Evolutionary conservation across 139 green algal genomes (phyloP), one percentile per base, ranked within the genome.

Genomic region (Nannochloris sp.): DNA sequence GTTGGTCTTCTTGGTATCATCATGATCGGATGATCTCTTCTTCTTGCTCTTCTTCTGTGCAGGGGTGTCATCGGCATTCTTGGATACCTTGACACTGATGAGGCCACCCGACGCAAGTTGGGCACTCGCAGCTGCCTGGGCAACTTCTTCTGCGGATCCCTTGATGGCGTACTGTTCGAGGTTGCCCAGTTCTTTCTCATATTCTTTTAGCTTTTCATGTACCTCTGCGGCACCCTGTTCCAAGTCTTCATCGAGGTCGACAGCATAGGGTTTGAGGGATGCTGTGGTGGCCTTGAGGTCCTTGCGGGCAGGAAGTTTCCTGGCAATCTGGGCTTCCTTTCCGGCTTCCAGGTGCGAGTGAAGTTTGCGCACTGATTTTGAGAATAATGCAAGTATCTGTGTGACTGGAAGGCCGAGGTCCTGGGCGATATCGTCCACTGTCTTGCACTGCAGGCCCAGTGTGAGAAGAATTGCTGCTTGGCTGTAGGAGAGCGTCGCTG

Each of bases 321-420:
- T 69, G 23, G 75, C 80, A 14, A 89, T 73, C 6, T 79, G 83
- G 14, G 80, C 80, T 70, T 89, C 84, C 69, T 86, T 89, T 12
- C 72, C 79, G 2, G 78, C 75, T 0, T 77, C 69, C 31, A 93
- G 46, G 51, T 86, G 76, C 6, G 60, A 61, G 74, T 96, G 81
- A 67, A 97, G 75, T 76, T 90, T 92, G 3, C 87, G 79, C 28
- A 97, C 61, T 5, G 84, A 76, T 72, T 98, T 98, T 81, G 90
- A 95, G 77, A 97, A 97, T 48, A 98, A 84, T 25, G 92, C 92
- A 58, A 96, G 71, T n/a, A 90, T 72, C 78, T 93, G 87, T 31
- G 82, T 87, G 43, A 65, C 51, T 4, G 90, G 92, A 69, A 97
- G 84, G 50, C 70, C 67, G 29, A 98, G 76, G 20, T 58, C 61